Percentiles rank a stretch among this genome's conserved stretches.
These are phyloP conservation scores for Vachellia collinsii DNA, from an alignment of 306 rosid species.

Conservation along the genomic window DNA sequence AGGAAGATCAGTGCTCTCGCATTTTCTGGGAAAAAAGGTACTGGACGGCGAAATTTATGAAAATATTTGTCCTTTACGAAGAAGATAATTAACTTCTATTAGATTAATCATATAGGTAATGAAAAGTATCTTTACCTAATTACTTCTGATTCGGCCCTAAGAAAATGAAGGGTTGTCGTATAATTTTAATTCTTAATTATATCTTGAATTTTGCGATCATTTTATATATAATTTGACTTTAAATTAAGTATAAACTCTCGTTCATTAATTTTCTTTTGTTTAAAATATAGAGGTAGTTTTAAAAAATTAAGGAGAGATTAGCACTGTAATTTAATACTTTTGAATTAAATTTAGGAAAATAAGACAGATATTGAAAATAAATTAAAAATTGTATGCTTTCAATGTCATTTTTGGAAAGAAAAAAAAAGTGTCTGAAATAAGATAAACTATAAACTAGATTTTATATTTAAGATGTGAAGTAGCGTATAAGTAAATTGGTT, in stretches of 20 bases:
- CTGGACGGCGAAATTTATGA: background rate
- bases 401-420: background rate
- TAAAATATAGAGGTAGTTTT: no score
- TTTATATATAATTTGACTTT: background rate
- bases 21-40: background rate
- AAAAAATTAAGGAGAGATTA: no score
- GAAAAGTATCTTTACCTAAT: background rate
- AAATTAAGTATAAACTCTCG: background rate
- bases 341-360: no score
- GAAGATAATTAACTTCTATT: background rate
- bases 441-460: no score
- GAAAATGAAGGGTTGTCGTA: background rate
- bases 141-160: background rate
- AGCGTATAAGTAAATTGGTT: background rate
- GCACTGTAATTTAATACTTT: no score
- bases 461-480: no score
- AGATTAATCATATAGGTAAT: background rate
- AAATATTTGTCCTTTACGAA: background rate
- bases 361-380: no score
- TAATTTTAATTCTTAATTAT: background rate
- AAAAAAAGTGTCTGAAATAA: no score
- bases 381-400: background rate
- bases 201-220: background rate
- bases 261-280: background rate
- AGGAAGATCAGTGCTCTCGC: conserved; percentile 13